phyloP scores from a whole-genome alignment of 768 basidiomycete species.

The Amylocystis lapponica region DNA sequence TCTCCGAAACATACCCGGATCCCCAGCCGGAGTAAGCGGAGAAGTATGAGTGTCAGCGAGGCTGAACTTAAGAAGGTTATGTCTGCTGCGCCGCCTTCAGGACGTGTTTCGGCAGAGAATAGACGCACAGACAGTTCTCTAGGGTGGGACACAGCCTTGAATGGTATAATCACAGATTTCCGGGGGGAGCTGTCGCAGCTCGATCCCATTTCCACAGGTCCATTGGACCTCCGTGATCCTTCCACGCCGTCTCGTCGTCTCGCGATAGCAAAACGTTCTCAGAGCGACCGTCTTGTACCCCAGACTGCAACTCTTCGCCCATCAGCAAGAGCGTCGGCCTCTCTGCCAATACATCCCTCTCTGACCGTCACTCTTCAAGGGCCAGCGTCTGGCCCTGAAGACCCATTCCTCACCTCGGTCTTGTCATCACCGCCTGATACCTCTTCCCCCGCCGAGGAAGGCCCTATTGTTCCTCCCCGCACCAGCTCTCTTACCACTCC shows the following conservation, averaged over 20 bases:
- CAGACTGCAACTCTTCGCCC: too few relatives aligned
- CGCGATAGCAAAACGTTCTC: conserved; percentile 15
- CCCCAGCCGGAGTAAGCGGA: conserved; percentile 39
- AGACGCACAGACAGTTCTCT: conserved; percentile 26
- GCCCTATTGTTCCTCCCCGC: conserved; percentile 43
- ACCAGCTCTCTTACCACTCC: conserved; percentile 39
- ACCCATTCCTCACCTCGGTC: too few relatives aligned
- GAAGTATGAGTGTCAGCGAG: conserved; percentile 73
- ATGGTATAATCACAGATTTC: conserved; percentile 67
- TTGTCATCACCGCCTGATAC: too few relatives aligned
- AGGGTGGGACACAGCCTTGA: conserved; percentile 44
- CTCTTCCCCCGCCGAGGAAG: too few relatives aligned
- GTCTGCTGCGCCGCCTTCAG: conserved; percentile 30
- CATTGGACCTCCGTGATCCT: conserved; percentile 63
- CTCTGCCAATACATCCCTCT: too few relatives aligned
- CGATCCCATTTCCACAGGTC: conserved; percentile 45
- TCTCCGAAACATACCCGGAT: conserved; percentile 16
- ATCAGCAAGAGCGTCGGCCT: too few relatives aligned
- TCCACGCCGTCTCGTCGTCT: conserved; percentile 47
- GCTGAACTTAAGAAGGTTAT: conserved; percentile 47
- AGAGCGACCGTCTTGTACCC: conserved; percentile 19
- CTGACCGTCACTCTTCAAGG: too few relatives aligned
- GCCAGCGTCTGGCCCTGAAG: too few relatives aligned
- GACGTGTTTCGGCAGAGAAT: conserved; percentile 32
- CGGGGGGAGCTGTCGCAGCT: conserved; percentile 65